These are phyloP conservation scores for Ascochyta clinopodiicola DNA, from an alignment of 2,329 filamentous ascomycete genomes.

Conservation along the genomic window DNA sequence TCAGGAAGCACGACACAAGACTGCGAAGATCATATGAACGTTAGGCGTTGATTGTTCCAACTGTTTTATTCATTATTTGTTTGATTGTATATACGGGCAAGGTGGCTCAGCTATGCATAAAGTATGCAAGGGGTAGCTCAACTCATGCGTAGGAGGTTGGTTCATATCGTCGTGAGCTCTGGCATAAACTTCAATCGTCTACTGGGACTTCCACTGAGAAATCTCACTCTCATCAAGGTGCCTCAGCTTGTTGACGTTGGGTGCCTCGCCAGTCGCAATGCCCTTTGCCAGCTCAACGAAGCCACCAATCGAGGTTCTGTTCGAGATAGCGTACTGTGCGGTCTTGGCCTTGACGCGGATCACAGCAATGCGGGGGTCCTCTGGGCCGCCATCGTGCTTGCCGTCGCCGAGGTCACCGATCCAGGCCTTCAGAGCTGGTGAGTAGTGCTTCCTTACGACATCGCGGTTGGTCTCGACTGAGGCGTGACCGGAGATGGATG, in stretches of 20 bases:
- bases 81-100: conserved; percentile 1
- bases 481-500: conserved; percentile 79
- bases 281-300: conserved; percentile 78
- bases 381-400: conserved; percentile 78
- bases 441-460: conserved; percentile 74
- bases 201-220: conserved; percentile 45
- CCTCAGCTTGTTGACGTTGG: conserved; percentile 76
- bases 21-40: not conserved
- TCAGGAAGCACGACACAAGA: not conserved
- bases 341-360: conserved; percentile 78
- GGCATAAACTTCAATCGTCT: conserved; percentile 5
- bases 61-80: conserved; percentile 14
- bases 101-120: not conserved
- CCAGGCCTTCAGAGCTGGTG: conserved; percentile 78
- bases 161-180: conserved; percentile 1
- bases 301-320: conserved; percentile 68
- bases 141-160: not conserved
- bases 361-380: conserved; percentile 81
- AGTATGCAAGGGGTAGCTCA: not conserved
- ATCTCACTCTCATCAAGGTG: conserved; percentile 66
- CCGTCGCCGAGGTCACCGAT: conserved; percentile 81
- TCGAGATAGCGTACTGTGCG: conserved; percentile 72
- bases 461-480: conserved; percentile 72
- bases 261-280: conserved; percentile 72
- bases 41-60: not conserved